Evolutionary conservation across 352 stramenopile species (phyloP).

Genomic region (Phytophthora pistaciae): DNA sequence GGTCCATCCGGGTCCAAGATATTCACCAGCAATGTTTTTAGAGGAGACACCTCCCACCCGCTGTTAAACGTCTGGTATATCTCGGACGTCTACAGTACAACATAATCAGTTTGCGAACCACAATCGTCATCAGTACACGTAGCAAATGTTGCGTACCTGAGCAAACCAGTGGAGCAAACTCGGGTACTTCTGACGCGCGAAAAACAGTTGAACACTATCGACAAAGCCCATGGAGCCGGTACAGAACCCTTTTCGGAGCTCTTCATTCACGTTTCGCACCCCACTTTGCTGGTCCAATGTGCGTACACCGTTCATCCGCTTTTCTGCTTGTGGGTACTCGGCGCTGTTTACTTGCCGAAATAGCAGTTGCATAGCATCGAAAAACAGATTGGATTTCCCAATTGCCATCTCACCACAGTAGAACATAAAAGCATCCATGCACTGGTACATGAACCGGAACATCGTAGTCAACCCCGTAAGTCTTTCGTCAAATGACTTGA

Average conservation of each 20-base stretch:
- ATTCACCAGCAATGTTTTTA: slow-evolving; percentile 81
- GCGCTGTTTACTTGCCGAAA: slow-evolving; percentile 77
- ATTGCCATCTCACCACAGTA: slow-evolving; percentile 84
- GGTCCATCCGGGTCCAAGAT: slow-evolving; percentile 81
- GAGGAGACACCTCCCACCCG: slow-evolving; percentile 65
- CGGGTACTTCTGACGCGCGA: slow-evolving; percentile 84
- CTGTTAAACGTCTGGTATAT: slow-evolving; percentile 81
- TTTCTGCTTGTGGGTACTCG: slow-evolving; percentile 69
- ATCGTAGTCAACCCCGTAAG: slow-evolving; percentile 52
- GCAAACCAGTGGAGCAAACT: slow-evolving; percentile 87
- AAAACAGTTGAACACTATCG: slow-evolving; percentile 83
- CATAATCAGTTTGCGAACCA: background rate
- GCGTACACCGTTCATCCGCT: slow-evolving; percentile 29
- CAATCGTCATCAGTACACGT: background rate
- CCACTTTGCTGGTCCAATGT: slow-evolving; percentile 5
- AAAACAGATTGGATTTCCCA: slow-evolving; percentile 79
- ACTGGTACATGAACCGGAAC: slow-evolving; percentile 88
- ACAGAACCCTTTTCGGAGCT: slow-evolving; percentile 48
- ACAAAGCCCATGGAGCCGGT: slow-evolving; percentile 62
- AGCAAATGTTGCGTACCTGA: slow-evolving; percentile 51
- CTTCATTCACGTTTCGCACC: slow-evolving; percentile 29
- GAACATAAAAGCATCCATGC: slow-evolving; percentile 79
- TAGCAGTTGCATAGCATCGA: slow-evolving; percentile 72
- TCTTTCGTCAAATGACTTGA: slow-evolving; percentile 39
- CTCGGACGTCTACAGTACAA: slow-evolving; percentile 67